Percentiles rank a stretch among this genome's conserved stretches.
Conservation (phyloP, 208 protist species). For the Porcisia deanei region DNA sequence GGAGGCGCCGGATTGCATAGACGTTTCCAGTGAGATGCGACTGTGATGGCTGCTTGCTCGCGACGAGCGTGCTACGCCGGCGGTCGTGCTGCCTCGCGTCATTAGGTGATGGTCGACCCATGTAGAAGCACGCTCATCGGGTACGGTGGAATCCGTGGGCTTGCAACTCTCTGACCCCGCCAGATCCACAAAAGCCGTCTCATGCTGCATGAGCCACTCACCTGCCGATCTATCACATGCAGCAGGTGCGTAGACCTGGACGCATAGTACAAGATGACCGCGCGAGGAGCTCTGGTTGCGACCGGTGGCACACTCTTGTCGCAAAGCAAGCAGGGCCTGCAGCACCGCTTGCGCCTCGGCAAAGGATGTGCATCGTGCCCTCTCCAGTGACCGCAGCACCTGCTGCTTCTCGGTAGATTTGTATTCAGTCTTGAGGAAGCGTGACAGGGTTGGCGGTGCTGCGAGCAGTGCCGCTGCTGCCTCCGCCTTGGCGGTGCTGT, state of each 20-base stretch:
- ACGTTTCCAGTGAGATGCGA: conserved; percentile 10
- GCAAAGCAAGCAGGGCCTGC: conserved; percentile 37
- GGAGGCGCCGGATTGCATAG: conserved; percentile 3
- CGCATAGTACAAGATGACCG: conserved; percentile 44
- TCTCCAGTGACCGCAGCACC: conserved; percentile 41
- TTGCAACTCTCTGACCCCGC: conserved; percentile 62
- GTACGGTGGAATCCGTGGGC: conserved; percentile 20
- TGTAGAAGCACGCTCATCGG: not conserved
- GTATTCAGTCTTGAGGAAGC: conserved; percentile 35
- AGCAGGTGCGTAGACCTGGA: conserved; percentile 27
- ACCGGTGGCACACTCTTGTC: conserved; percentile 41
- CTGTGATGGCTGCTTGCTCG: conserved; percentile 30
- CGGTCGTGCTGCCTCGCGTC: not conserved
- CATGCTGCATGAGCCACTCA: conserved; percentile 22
- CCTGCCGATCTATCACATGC: not conserved
- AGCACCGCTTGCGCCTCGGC: conserved; percentile 35
- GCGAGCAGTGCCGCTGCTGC: not conserved
- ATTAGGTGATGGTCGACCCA: not conserved
- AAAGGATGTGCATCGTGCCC: conserved; percentile 37
- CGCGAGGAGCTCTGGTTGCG: conserved; percentile 59
- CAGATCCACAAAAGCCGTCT: conserved; percentile 67
- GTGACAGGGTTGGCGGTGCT: not conserved
- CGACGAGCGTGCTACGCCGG: conserved; percentile 1
- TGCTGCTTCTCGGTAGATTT: conserved; percentile 55
- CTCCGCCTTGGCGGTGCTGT: not conserved